These are phyloP conservation scores for Fusarium lyarnte DNA, from an alignment of 2,329 filamentous ascomycete genomes.

Conservation along the genomic window DNA sequence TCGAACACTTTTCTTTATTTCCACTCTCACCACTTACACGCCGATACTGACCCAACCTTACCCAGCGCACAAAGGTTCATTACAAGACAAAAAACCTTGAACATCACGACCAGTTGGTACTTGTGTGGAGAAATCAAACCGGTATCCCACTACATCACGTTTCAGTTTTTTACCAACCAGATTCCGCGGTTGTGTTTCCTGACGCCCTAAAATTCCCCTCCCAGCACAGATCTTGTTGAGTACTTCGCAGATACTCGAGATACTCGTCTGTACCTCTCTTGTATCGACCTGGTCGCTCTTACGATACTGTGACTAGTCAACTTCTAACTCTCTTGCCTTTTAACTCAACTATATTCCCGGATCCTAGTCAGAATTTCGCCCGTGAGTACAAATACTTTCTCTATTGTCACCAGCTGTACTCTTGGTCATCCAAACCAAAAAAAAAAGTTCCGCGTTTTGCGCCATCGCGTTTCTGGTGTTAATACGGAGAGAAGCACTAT, in stretches of 20 bases:
- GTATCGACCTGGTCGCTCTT: constrained; percentile 32
- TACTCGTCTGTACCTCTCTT: constrained; percentile 43
- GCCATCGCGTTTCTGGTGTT: constrained; percentile 25
- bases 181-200: constrained; percentile 24
- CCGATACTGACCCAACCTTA: constrained; percentile 10
- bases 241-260: constrained; percentile 37
- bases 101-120: constrained; percentile 19
- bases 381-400: constrained; percentile 47
- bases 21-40: constrained; percentile 1
- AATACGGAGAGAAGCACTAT: not conserved
- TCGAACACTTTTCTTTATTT: not conserved
- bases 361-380: constrained; percentile 44
- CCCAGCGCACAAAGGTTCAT: not conserved
- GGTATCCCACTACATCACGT: constrained; percentile 18
- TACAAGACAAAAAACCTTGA: not conserved
- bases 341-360: not conserved
- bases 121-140: constrained; percentile 30
- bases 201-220: constrained; percentile 27
- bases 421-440: not conserved
- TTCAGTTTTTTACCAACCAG: constrained; percentile 33
- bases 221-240: constrained; percentile 36
- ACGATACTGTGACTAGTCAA: constrained; percentile 39
- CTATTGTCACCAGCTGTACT: constrained; percentile 24
- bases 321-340: constrained; percentile 21
- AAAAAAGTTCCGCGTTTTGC: constrained; percentile 28